A percentile compares a stretch with the other conserved stretches of the same genome.
Evolutionary conservation across 75 land plant genomes (phyloP).

Genomic region (Larix kaempferi): DNA sequence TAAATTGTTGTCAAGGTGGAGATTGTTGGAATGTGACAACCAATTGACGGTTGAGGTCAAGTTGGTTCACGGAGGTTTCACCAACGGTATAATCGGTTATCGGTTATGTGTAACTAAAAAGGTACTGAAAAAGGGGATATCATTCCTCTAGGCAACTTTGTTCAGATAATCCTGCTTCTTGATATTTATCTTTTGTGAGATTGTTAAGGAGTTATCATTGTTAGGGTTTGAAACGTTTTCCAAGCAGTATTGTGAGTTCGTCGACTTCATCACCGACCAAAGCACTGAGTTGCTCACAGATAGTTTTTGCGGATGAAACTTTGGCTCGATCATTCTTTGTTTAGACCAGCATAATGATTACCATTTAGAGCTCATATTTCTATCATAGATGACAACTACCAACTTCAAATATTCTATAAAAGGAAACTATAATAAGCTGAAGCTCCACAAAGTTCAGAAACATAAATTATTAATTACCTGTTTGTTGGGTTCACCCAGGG

Average conservation of each 20-base stretch:
- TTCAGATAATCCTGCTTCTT: conserved; percentile 80
- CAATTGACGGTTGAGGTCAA: too few species aligned
- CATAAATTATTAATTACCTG: too few species aligned
- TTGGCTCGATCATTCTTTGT: too few species aligned
- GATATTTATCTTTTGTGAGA: conserved; percentile 88
- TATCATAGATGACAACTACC: background rate
- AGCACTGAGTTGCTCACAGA: conserved; percentile 64
- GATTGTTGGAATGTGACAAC: too few species aligned
- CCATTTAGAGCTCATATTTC: background rate
- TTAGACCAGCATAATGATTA: too few species aligned
- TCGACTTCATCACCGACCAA: conserved; percentile 41
- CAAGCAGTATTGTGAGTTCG: conserved; percentile 58
- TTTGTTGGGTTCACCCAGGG: background rate
- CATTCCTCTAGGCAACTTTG: conserved; percentile 76
- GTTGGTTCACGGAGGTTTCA: too few species aligned
- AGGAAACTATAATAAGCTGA: too few species aligned
- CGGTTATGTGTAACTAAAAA: too few species aligned
- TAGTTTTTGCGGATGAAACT: conserved; percentile 30
- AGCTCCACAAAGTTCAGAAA: too few species aligned
- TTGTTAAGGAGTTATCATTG: conserved; percentile 47
- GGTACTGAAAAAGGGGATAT: conserved; percentile 66
- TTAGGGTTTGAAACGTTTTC: conserved; percentile 41
- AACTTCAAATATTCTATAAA: background rate
- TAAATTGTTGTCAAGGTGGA: too few species aligned
- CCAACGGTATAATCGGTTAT: too few species aligned